These are phyloP conservation scores for Sophora flavescens DNA, from an alignment of 306 rosid genomes.

Conservation along the genomic window DNA sequence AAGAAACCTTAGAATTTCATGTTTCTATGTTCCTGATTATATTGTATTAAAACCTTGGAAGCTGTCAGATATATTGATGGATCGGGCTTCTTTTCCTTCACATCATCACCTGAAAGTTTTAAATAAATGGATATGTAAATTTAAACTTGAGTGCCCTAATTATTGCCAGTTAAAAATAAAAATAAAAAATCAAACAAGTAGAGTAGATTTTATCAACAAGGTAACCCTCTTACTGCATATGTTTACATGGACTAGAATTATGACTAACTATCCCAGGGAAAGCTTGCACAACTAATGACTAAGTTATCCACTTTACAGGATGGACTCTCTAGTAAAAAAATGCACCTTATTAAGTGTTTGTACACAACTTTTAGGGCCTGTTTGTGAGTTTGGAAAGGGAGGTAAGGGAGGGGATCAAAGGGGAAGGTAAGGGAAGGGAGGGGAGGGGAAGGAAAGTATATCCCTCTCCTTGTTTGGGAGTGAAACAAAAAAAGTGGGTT, in stretches of 20 bases:
- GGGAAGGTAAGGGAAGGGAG: too few relatives aligned
- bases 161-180: not conserved
- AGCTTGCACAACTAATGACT: constrained; percentile 2
- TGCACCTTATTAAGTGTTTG: constrained; percentile 4
- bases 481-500: too few relatives aligned
- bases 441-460: too few relatives aligned
- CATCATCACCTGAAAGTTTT: constrained; percentile 84
- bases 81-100: constrained; percentile 94
- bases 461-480: too few relatives aligned
- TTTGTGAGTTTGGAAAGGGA: too few relatives aligned
- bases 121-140: constrained; percentile 23
- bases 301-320: not conserved
- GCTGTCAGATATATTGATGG: constrained; percentile 91
- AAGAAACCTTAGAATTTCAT: constrained; percentile 12
- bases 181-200: constrained; percentile 15
- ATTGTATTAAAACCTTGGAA: constrained; percentile 62
- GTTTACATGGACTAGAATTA: not conserved
- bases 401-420: too few relatives aligned
- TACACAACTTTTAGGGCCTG: too few relatives aligned
- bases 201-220: constrained; percentile 10
- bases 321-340: not conserved
- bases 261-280: constrained; percentile 22
- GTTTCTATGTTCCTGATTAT: constrained; percentile 20
- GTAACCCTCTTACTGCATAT: not conserved
- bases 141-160: not conserved